phyloP scores from a whole-genome alignment of 352 stramenopile species.

The Phytophthora meadii region DNA sequence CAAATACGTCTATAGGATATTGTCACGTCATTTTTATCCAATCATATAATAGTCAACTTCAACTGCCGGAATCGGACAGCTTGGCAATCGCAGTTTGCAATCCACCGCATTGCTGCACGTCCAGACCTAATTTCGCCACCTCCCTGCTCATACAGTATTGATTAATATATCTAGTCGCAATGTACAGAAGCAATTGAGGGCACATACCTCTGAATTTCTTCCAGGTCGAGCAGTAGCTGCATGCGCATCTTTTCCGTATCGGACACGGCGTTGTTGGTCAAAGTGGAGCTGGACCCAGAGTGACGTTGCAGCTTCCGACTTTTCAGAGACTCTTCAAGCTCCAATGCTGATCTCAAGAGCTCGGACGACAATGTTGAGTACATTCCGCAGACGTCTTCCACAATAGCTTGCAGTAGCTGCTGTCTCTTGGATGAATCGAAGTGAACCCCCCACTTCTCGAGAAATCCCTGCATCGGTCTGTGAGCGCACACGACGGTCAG shows the following conservation, averaged over 20 bases:
- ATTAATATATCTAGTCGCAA: constrained; percentile 8
- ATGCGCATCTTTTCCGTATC: constrained; percentile 90
- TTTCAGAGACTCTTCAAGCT: constrained; percentile 90
- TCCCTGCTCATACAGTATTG: constrained; percentile 42
- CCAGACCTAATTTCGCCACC: constrained; percentile 54
- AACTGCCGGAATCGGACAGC: constrained; percentile 34
- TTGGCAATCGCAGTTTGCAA: constrained; percentile 34
- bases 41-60: constrained; percentile 37
- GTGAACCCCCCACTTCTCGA: constrained; percentile 74
- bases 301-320: constrained; percentile 85
- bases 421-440: constrained; percentile 52
- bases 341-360: constrained; percentile 75
- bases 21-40: constrained; percentile 45
- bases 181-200: neutral
- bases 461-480: constrained; percentile 74
- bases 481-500: constrained; percentile 7
- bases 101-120: constrained; percentile 43
- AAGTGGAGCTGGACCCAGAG: constrained; percentile 27
- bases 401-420: constrained; percentile 58
- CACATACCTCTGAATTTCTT: constrained; percentile 74
- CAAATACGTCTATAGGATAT: constrained; percentile 19
- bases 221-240: constrained; percentile 78
- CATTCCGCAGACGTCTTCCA: constrained; percentile 62
- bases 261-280: constrained; percentile 46
- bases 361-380: constrained; percentile 77